Conservation (phyloP, 2,329 filamentous ascomycete genomes). For the Pseudophaeomoniella oleicola region DNA sequence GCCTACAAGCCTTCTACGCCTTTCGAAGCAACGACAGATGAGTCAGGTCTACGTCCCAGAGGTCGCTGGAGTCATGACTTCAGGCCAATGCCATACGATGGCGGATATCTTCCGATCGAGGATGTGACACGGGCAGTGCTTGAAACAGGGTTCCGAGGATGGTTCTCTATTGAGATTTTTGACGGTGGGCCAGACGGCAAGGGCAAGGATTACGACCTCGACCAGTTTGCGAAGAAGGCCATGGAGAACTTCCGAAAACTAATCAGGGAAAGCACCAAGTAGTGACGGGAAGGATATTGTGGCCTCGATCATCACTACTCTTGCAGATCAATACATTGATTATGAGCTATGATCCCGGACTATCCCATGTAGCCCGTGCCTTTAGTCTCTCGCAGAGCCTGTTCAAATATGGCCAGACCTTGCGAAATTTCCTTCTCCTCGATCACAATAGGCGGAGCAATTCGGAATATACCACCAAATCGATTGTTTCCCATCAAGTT, state of each 20-base stretch:
- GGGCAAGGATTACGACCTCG: constrained; percentile 31
- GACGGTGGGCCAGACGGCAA: constrained; percentile 43
- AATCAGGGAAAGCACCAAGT: constrained; percentile 16
- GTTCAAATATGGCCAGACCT: constrained; percentile 41
- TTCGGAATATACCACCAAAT: constrained; percentile 43
- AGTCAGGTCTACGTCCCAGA: constrained; percentile 42
- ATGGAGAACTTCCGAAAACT: constrained; percentile 34
- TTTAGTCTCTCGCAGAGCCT: constrained; percentile 27
- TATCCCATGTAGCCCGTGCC: constrained; percentile 4
- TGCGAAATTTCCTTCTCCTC: constrained; percentile 33
- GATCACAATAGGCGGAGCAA: constrained; percentile 47
- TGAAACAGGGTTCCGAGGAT: constrained; percentile 50
- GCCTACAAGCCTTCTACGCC: constrained; percentile 50
- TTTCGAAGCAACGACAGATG: constrained; percentile 33
- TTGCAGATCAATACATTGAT: too few relatives aligned
- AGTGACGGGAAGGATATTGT: too few relatives aligned
- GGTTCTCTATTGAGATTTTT: constrained; percentile 58
- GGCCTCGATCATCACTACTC: too few relatives aligned
- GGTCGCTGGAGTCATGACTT: constrained; percentile 59
- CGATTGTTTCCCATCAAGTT: constrained; percentile 40
- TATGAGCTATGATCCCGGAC: not conserved
- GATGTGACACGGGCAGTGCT: constrained; percentile 52
- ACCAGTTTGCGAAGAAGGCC: constrained; percentile 35
- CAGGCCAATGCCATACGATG: constrained; percentile 53
- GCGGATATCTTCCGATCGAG: constrained; percentile 55